A percentile compares a stretch with the other conserved stretches of the same genome.
Evolutionary conservation across 257 asterid genomes (phyloP).

Genomic region (Solanum pimpinellifolium): DNA sequence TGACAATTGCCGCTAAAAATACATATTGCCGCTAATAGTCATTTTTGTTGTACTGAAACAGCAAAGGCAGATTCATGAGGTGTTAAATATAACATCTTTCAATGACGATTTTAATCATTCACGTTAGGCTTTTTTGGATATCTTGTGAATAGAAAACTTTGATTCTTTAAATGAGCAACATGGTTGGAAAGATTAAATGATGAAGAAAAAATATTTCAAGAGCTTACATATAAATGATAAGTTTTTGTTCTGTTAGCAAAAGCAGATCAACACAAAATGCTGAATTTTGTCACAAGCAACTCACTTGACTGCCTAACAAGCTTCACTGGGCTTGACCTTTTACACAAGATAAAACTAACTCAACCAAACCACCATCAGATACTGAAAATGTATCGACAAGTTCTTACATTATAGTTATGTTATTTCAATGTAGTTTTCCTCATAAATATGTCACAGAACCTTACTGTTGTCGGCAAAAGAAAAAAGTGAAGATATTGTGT

Average conservation of each 20-base stretch:
- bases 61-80: not conserved
- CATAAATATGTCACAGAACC: not conserved
- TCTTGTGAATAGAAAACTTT: conserved; percentile 11
- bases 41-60: not conserved
- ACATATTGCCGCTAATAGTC: not conserved
- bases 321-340: not conserved
- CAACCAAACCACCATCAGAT: not conserved
- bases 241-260: not conserved
- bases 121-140: conserved; percentile 30
- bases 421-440: not conserved
- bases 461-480: not conserved
- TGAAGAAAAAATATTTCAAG: not conserved
- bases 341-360: not conserved
- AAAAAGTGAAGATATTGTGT: not conserved
- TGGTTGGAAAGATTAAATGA: not conserved
- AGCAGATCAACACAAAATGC: not conserved
- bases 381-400: not conserved
- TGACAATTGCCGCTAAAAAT: no score
- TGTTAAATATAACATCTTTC: not conserved
- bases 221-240: not conserved
- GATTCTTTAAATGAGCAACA: not conserved
- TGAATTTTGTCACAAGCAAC: not conserved
- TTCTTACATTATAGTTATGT: not conserved
- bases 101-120: not conserved
- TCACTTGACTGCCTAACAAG: not conserved